Conservation (phyloP, 202 grass and related monocot species). For the Saccharum hybrid region DNA sequence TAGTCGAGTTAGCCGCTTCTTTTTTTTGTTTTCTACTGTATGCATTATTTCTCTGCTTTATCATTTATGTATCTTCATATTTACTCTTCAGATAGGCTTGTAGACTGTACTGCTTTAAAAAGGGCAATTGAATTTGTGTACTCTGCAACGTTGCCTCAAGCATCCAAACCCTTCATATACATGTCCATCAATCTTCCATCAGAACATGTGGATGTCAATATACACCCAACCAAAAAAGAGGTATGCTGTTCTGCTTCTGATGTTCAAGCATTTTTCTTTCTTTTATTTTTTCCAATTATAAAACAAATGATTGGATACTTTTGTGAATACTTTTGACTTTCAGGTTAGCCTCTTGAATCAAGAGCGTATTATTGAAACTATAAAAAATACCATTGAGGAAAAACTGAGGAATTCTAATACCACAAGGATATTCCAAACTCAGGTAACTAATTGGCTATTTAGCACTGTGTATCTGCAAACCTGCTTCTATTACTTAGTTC, state of each 20-base stretch:
- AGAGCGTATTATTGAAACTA: constrained; percentile 86
- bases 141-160: constrained; percentile 84
- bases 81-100: constrained; percentile 76
- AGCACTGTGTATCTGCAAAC: constrained; percentile 19
- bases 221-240: constrained; percentile 99
- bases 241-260: constrained; percentile 44
- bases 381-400: constrained; percentile 73
- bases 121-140: constrained; percentile 92
- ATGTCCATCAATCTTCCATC: constrained; percentile 91
- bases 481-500: not conserved
- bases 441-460: constrained; percentile 61
- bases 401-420: constrained; percentile 92
- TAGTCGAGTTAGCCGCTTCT: not conserved
- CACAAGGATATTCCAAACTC: constrained; percentile 89
- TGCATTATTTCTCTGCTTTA: constrained; percentile 32
- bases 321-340: constrained; percentile 29
- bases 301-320: constrained; percentile 8
- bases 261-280: constrained; percentile 29
- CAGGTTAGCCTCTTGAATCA: constrained; percentile 99
- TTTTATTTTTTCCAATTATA: not conserved
- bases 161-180: constrained; percentile 97
- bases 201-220: constrained; percentile 93
- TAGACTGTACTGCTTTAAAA: constrained; percentile 88
- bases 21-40: constrained; percentile 29
- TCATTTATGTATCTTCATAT: constrained; percentile 39